Evolutionary conservation across 495 filamentous ascomycete species (phyloP).

Genomic region (Penicillium subrubescens): DNA sequence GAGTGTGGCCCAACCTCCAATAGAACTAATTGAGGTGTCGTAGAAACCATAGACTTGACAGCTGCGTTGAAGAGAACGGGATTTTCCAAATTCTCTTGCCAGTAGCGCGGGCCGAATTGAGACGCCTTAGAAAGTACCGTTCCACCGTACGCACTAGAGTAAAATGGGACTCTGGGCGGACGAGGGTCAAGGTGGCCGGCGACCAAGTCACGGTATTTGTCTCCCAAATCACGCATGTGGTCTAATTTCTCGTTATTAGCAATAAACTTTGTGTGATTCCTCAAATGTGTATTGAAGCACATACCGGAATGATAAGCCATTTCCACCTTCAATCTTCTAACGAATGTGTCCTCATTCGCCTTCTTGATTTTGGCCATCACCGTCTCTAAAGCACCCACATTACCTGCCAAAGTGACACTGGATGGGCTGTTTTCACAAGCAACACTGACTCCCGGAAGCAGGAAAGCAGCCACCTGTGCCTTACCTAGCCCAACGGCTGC

Average conservation of each 20-base stretch:
- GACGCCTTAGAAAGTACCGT: neutral
- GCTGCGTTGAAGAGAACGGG: constrained; percentile 42
- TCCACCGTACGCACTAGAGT: neutral
- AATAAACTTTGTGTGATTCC: neutral
- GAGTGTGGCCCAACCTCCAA: neutral
- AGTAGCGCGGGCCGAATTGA: constrained; percentile 32
- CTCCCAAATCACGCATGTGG: constrained; percentile 18
- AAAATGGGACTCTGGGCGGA: neutral
- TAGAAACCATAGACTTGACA: constrained; percentile 17
- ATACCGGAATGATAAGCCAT: neutral
- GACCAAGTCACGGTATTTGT: constrained; percentile 9
- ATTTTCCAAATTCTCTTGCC: constrained; percentile 41
- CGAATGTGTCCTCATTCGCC: neutral
- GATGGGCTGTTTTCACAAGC: constrained; percentile 33
- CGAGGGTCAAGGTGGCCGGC: neutral
- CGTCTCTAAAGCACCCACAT: constrained; percentile 39
- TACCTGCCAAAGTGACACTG: constrained; percentile 35
- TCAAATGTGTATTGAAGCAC: neutral
- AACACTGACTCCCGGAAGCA: constrained; percentile 21
- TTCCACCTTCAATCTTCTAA: neutral
- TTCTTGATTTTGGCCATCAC: constrained; percentile 45
- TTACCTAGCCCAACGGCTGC: constrained; percentile 28
- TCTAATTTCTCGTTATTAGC: neutral
- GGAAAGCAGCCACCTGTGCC: constrained; percentile 7
- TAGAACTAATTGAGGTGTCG: constrained; percentile 42